Evolutionary conservation across 2,329 filamentous ascomycete species (phyloP).

Genomic region (Aspergillus sp.): DNA sequence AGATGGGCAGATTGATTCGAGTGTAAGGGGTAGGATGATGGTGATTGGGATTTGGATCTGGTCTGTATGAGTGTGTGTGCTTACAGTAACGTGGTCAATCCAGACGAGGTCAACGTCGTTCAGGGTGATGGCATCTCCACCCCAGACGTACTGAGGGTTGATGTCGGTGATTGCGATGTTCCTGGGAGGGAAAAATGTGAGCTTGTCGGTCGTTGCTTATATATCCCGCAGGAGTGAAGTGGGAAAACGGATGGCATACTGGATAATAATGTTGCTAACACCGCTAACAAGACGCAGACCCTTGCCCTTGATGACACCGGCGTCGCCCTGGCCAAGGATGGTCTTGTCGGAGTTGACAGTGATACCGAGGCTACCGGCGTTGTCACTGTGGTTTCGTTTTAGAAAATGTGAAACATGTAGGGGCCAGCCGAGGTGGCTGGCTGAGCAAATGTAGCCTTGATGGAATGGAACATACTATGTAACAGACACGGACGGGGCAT

Average conservation of each 20-base stretch:
- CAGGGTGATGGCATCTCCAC: slow-evolving; percentile 62
- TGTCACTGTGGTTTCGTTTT: slow-evolving; percentile 48
- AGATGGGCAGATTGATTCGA: not conserved
- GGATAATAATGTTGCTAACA: slow-evolving; percentile 63
- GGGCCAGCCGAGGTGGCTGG: not conserved
- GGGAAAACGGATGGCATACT: slow-evolving; percentile 29
- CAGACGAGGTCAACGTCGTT: slow-evolving; percentile 50
- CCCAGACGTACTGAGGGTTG: slow-evolving; percentile 64
- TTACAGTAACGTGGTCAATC: slow-evolving; percentile 57
- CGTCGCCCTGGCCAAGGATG: slow-evolving; percentile 57
- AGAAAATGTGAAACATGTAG: not conserved
- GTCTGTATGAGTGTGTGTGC: not conserved
- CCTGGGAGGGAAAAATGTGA: slow-evolving; percentile 7
- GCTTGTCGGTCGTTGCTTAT: not conserved
- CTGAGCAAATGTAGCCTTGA: not conserved
- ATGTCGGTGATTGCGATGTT: slow-evolving; percentile 46
- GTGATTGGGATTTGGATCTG: not conserved
- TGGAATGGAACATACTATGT: slow-evolving; percentile 31
- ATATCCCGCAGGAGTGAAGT: not conserved
- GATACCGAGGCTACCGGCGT: slow-evolving; percentile 56
- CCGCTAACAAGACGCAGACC: slow-evolving; percentile 56
- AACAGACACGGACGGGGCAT: slow-evolving; percentile 52
- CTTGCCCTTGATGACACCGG: slow-evolving; percentile 62
- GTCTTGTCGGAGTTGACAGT: slow-evolving; percentile 63
- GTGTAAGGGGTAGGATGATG: not conserved